Evolutionary conservation across 1,284 basidiomycete species (phyloP), one percentile per base, ranked within the genome.

Genomic region (Pseudozyma pruni): DNA sequence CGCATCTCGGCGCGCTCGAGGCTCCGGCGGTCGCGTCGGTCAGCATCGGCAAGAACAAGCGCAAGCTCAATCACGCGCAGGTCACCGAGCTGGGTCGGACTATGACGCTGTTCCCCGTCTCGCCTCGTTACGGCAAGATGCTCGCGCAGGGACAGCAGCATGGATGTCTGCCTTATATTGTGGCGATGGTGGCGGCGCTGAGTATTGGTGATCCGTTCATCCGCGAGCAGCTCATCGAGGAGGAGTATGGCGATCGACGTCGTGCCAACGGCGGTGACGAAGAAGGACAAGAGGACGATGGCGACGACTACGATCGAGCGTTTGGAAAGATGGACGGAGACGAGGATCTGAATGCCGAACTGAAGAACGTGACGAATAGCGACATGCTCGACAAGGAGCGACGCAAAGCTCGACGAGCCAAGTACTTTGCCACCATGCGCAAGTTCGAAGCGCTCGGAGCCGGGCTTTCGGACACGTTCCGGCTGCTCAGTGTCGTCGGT

Each of bases 141-240:
- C 85, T 98, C 32, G 92, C 93, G 14, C 90, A 91, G 47, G 94
- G 94, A 0, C 89, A 91, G 72, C 94, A 97, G 82, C 90, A 96
- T 75, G 90, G 88, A 4, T 98, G 94, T 82, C 83, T 98, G 50
- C 90, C 94, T 8, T 98, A 95, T 83, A 87, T 97, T 27, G 90
- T 98, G 61, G 88, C 92, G 2, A 88, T 98, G 42, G 94, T 98
- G 2, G 92, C 95, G 11, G 92, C 91, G 7, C 84, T 98, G 63
- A 93, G 92, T 4, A 93, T 97, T 16, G 96, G 96, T 1, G 94
- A 98, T 83, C 94, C 96, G 1, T 98, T 98, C 85, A 82, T 98
- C 39, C 89, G 91, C 52, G 93, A 95, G 81, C 90, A 93, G 39
- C 85, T 84, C 11, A 74, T 90, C 2, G 54, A 68, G 35, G 73